Base-by-base conservation (phyloP, 1,284 basidiomycete genomes). In the Melampsora allii-populina region DNA sequence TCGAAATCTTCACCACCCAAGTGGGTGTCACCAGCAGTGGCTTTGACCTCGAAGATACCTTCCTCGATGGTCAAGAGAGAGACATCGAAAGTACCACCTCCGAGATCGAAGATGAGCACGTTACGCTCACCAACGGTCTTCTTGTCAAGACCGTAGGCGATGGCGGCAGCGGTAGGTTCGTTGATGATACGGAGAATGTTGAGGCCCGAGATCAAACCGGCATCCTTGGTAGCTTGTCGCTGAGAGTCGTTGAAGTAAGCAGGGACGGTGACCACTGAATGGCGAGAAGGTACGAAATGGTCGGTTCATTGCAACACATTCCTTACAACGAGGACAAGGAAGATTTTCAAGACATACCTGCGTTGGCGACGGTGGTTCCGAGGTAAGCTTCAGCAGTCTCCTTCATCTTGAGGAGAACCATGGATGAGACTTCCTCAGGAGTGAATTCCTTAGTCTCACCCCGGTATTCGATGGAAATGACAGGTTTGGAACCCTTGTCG, bases 1-100 rank as follows among this genome's bases (percentile, higher is more conserved):
- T 98, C 95, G 80, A 98, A 98, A 84, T 98, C 94, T 85, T 98
- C 95, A 84, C 95, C 95, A 86, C 95, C 95, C 77, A 98, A 90
- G 83, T 97, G 95, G 77, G 95, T 98, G 85, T 98, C 95, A 88
- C 94, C 95, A 77, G 95, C 94, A 77, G 94, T 98, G 77, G 95
- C 93, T 86, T 96, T 95, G 83, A 98, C 94, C 84, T 96, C 94
- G 85, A 98, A 98, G 84, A 98, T 94, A 83, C 94, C 94, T 84
- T 96, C 94, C 83, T 97, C 93, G 77, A 98, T 97, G 77, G 94
- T 94, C 79, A 98, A 85, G 77, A 98, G 91, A 45, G 94, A 98
- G 42, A 98, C 95, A 89, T 98, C 95, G 84, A 98, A 98, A 63
- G 94, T 98, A 86, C 94, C 94, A 86, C 95, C 95, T 78, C 94